A percentile compares a stretch with the other conserved stretches of the same genome.
phyloP scores from a whole-genome alignment of 345 rosid genomes.

The Dimocarpus longan region DNA sequence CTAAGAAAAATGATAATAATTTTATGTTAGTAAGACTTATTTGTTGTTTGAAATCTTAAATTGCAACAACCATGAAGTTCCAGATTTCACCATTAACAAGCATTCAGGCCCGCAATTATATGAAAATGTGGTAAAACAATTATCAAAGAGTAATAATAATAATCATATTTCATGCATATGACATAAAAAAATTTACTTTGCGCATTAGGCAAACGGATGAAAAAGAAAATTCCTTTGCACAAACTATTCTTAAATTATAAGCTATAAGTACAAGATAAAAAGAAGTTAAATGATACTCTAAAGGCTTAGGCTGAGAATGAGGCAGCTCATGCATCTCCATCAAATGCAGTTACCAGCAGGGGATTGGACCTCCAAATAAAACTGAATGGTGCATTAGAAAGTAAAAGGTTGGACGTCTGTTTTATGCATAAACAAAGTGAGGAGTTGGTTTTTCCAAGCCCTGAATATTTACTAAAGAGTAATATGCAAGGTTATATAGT shows the following conservation, averaged over 20 bases:
- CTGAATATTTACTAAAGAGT: neutral
- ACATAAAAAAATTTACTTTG: neutral
- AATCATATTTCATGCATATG: neutral
- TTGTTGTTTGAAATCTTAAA: neutral
- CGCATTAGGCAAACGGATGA: no score
- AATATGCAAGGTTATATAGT: neutral
- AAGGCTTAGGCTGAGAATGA: constrained; percentile 53
- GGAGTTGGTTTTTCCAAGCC: neutral
- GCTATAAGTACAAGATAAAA: neutral
- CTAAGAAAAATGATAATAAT: neutral
- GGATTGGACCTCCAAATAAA: constrained; percentile 27
- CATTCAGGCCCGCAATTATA: neutral
- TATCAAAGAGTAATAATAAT: neutral
- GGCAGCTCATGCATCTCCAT: constrained; percentile 73
- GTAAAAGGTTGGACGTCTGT: neutral
- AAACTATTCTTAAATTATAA: neutral
- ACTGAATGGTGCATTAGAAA: no score
- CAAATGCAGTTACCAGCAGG: constrained; percentile 61
- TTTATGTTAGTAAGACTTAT: neutral
- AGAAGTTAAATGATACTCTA: constrained; percentile 62
- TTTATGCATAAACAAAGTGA: neutral
- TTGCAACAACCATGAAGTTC: neutral
- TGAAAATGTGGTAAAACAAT: neutral
- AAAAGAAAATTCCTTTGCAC: neutral
- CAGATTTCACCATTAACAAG: neutral